Evolutionary conservation across 495 filamentous ascomycete species (phyloP).

Genomic region (Talaromyces liani): DNA sequence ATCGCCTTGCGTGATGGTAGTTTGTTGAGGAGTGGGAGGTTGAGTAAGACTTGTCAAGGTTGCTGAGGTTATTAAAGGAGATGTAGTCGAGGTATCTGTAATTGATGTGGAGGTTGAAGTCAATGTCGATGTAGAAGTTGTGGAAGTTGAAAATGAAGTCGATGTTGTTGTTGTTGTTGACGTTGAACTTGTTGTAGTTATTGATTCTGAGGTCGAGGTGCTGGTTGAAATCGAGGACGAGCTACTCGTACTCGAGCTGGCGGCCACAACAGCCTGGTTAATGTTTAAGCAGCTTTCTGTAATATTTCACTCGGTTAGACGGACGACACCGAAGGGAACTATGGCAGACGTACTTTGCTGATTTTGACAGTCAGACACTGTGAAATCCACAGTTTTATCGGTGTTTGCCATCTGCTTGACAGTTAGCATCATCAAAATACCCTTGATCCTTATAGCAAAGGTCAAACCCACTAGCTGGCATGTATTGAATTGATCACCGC

Average conservation of each 20-base stretch:
- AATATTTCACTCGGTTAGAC: neutral
- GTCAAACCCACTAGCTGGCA: constrained; percentile 13
- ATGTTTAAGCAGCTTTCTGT: neutral
- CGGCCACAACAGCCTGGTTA: neutral
- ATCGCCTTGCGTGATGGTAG: constrained; percentile 9
- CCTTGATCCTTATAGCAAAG: neutral
- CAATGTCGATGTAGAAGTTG: neutral
- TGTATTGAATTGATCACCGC: constrained; percentile 17
- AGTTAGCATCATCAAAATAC: neutral
- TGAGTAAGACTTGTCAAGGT: neutral
- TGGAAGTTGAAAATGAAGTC: neutral
- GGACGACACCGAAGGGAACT: neutral
- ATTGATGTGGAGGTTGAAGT: neutral
- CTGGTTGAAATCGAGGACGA: constrained; percentile 2
- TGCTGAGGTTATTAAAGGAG: neutral
- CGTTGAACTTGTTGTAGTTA: neutral
- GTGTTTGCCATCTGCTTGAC: constrained; percentile 11
- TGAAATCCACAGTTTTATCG: constrained; percentile 9
- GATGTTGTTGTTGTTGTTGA: neutral
- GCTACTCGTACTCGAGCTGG: constrained; percentile 1
- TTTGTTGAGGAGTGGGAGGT: neutral
- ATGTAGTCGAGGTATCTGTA: neutral
- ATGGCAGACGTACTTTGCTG: constrained; percentile 12
- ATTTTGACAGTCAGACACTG: constrained; percentile 14
- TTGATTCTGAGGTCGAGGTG: neutral